These are phyloP conservation scores for Blastobotrys ciferrii DNA, from an alignment of 1,139 yeast genomes.

Conservation along the genomic window DNA sequence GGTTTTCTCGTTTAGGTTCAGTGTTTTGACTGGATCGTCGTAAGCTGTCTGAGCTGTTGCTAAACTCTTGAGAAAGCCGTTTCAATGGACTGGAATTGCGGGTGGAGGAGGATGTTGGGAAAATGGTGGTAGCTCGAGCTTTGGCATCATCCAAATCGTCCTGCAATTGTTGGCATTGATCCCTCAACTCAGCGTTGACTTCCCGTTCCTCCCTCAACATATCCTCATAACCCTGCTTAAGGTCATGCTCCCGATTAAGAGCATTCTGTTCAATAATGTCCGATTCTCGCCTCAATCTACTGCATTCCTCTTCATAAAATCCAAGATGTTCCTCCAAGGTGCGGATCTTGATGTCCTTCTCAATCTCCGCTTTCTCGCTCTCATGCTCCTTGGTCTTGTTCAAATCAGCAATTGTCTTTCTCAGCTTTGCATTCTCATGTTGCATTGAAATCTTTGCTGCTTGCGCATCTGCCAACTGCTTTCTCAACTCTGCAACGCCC, in stretches of 20 bases:
- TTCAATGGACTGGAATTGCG: neutral
- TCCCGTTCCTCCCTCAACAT: slow-evolving; percentile 4
- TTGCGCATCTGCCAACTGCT: slow-evolving; percentile 22
- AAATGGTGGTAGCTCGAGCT: neutral
- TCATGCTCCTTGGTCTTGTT: slow-evolving; percentile 14
- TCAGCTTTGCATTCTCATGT: slow-evolving; percentile 23
- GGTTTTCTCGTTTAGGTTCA: slow-evolving; percentile 3
- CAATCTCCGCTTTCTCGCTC: slow-evolving; percentile 15
- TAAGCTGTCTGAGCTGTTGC: neutral
- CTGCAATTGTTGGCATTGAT: slow-evolving; percentile 14
- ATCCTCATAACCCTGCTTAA: slow-evolving; percentile 9
- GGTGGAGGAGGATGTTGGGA: neutral
- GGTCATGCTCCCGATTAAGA: neutral
- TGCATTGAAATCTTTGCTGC: slow-evolving; percentile 21
- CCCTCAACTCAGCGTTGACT: slow-evolving; percentile 11
- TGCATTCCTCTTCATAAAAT: slow-evolving; percentile 16
- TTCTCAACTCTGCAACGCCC: slow-evolving; percentile 24
- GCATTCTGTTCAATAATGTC: slow-evolving; percentile 4
- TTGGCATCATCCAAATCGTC: slow-evolving; percentile 7
- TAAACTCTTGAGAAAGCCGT: slow-evolving; percentile 5
- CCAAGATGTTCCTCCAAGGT: slow-evolving; percentile 16
- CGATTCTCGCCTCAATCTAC: slow-evolving; percentile 1
- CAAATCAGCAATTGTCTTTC: slow-evolving; percentile 19
- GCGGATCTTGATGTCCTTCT: slow-evolving; percentile 15
- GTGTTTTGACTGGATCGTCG: neutral